Percentiles rank a stretch among this genome's conserved stretches.
phyloP scores from a whole-genome alignment of 306 rosid genomes.

The Abrus pulchellus region DNA sequence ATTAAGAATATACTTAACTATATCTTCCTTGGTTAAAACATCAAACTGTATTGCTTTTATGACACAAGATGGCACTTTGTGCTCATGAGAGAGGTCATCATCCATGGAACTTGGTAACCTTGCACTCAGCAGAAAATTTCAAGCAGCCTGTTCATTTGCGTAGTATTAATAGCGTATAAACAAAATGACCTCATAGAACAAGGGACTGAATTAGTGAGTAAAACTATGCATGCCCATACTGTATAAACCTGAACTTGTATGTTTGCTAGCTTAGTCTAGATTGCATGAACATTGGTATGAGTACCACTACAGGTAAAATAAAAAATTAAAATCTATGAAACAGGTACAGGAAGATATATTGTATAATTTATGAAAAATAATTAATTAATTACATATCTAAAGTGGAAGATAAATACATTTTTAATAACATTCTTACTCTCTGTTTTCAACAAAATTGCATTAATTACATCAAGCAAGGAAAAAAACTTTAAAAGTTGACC shows the following conservation, averaged over 20 bases:
- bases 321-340: not conserved
- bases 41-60: conserved; percentile 60
- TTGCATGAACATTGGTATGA: not conserved
- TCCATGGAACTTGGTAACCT: conserved; percentile 66
- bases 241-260: conserved; percentile 32
- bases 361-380: not conserved
- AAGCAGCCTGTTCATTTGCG: conserved; percentile 56
- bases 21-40: conserved; percentile 58
- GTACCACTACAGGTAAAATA: not conserved
- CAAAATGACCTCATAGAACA: conserved; percentile 36
- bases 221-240: conserved; percentile 22
- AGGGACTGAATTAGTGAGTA: not conserved
- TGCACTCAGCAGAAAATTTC: conserved; percentile 46
- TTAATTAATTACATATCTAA: not conserved
- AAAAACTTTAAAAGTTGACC: not conserved
- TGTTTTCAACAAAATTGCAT: conserved; percentile 18
- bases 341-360: not conserved
- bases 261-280: conserved; percentile 31
- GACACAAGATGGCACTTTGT: conserved; percentile 54
- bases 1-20: conserved; percentile 63
- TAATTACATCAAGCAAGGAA: conserved; percentile 5
- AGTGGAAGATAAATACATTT: conserved; percentile 32
- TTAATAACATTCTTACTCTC: conserved; percentile 25
- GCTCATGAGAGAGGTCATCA: conserved; percentile 52
- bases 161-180: conserved; percentile 36